Evolutionary conservation across 2,329 filamentous ascomycete genomes (phyloP), one percentile per base, ranked within the genome.

Genomic region (Fusarium camptoceras): DNA sequence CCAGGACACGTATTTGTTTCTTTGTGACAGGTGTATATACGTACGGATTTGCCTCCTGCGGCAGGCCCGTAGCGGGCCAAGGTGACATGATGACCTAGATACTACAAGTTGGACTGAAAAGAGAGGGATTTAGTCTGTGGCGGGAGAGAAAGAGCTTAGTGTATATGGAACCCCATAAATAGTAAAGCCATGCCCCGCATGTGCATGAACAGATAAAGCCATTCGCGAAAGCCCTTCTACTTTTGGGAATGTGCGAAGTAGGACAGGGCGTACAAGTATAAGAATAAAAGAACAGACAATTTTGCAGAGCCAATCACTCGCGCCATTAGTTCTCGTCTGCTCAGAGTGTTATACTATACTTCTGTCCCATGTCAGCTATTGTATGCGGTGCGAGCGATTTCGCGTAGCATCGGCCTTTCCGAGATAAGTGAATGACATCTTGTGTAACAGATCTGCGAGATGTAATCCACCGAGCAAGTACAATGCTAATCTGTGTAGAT

Each of bases 21-120:
- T 37, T 25, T 12, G 16, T n/a, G 16, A 50, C 6, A 6, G 48
- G 30, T 5, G 8, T 16, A 31, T 50, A 50, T 4, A 18, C 2
- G 5, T 37, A 50, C 6, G 12, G 16, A 3, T 12, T 2, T 6
- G 8, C 7, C 24, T 24, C 22, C 12, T 20, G 12, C 1, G 0
- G 3, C 0, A 2, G 10, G 8, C 5, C 1, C 9, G 9, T 16
- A 1, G 6, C 14, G 6, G 3, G 7, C 15, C 2, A 0, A 7
- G 1, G 12, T 3, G 8, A 0, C 47, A 50, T 50, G 27, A 8
- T 20, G 8, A 5, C 2, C 3, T 7, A 16, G 14, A 12, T 3
- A n/a, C 4, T 22, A 5, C 6, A 5, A 7, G n/a, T 5, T 4
- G 30, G n/a, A 6, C 3, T 22, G n/a, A 18, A 9, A 22, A 7